phyloP scores from a whole-genome alignment of 2,329 filamentous ascomycete species.

The Rhexocercosporidium sp. region DNA sequence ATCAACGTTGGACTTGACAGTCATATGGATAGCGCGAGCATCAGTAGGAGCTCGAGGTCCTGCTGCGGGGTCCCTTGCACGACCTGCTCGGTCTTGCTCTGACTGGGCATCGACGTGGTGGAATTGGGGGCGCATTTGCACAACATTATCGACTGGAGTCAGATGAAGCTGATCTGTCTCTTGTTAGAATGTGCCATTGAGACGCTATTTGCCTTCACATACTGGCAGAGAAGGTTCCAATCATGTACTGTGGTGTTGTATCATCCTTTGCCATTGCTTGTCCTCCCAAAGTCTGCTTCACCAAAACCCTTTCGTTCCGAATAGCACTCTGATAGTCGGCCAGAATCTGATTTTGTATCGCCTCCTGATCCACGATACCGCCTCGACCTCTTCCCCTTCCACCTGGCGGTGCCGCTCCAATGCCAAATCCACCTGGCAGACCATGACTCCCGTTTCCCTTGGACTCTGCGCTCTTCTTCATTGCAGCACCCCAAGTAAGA shows the following conservation, averaged over 20 bases:
- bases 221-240: slow-evolving; percentile 89
- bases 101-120: slow-evolving; percentile 88
- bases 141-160: slow-evolving; percentile 80
- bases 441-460: slow-evolving; percentile 71
- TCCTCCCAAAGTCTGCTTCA: slow-evolving; percentile 84
- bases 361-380: slow-evolving; percentile 50
- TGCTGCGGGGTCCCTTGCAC: slow-evolving; percentile 44
- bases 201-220: slow-evolving; percentile 42
- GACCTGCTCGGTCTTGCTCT: slow-evolving; percentile 61
- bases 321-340: slow-evolving; percentile 70
- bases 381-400: slow-evolving; percentile 46
- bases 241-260: slow-evolving; percentile 72
- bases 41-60: slow-evolving; percentile 46
- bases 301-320: slow-evolving; percentile 72
- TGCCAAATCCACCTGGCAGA: slow-evolving; percentile 74
- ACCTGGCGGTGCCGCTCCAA: slow-evolving; percentile 51
- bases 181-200: slow-evolving; percentile 10
- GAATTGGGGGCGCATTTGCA: slow-evolving; percentile 89
- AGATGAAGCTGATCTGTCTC: slow-evolving; percentile 79
- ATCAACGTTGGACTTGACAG: slow-evolving; percentile 77
- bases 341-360: slow-evolving; percentile 48
- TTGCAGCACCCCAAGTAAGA: slow-evolving; percentile 78
- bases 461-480: slow-evolving; percentile 58
- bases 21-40: slow-evolving; percentile 83
- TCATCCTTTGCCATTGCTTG: slow-evolving; percentile 73